Evolutionary conservation across 495 filamentous ascomycete genomes (phyloP).

Genomic region (Beverwykella pulmonaria): DNA sequence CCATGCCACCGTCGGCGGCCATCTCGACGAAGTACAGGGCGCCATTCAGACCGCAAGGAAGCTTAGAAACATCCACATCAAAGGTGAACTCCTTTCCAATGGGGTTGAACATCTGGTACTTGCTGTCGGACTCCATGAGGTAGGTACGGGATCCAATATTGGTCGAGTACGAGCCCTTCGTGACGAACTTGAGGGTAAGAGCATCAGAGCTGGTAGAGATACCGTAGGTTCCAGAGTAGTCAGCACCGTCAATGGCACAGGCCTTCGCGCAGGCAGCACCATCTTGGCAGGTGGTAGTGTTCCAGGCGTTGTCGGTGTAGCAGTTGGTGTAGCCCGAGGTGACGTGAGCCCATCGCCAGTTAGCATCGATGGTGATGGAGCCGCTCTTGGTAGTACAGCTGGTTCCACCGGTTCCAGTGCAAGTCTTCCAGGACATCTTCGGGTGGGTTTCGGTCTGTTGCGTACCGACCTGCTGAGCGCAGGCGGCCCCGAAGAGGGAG

Average conservation of each 20-base stretch:
- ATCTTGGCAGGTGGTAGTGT: constrained; percentile 44
- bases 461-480: constrained; percentile 42
- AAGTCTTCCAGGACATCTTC: constrained; percentile 53
- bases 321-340: constrained; percentile 47
- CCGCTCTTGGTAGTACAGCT: constrained; percentile 54
- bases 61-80: constrained; percentile 65
- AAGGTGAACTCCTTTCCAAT: constrained; percentile 64
- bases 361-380: constrained; percentile 57
- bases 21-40: constrained; percentile 71
- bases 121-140: constrained; percentile 58
- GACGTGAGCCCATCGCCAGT: constrained; percentile 48
- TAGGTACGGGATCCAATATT: constrained; percentile 60
- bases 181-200: constrained; percentile 43
- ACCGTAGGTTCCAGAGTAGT: constrained; percentile 44
- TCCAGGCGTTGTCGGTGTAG: constrained; percentile 44
- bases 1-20: constrained; percentile 58
- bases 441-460: constrained; percentile 56
- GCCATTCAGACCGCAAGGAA: constrained; percentile 70
- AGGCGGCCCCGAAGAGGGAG: constrained; percentile 32
- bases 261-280: constrained; percentile 47
- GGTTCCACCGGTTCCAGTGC: constrained; percentile 53
- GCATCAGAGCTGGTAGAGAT: constrained; percentile 41
- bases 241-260: constrained; percentile 49
- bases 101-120: constrained; percentile 64
- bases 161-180: constrained; percentile 43